Conservation (phyloP, 495 filamentous ascomycete genomes). For the Durotheca rogersii region DNA sequence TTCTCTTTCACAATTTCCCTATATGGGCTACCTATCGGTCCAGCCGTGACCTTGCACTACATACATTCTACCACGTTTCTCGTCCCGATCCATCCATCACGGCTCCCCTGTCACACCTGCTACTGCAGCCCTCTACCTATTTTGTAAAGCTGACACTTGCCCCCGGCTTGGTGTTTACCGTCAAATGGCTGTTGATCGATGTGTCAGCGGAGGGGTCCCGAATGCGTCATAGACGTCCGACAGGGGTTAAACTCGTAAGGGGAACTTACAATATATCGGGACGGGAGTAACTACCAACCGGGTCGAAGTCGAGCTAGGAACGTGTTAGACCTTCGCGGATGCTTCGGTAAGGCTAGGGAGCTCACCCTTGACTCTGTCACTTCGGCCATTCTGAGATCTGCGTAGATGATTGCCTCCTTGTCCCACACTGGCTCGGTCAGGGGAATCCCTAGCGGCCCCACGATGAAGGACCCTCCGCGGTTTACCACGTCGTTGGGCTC, state of each 20-base stretch:
- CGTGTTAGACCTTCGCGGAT: slow-evolving; percentile 1
- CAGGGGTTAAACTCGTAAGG: not conserved
- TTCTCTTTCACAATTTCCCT: slow-evolving; percentile 10
- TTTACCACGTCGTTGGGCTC: slow-evolving; percentile 40
- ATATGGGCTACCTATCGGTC: slow-evolving; percentile 15
- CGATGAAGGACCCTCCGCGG: slow-evolving; percentile 42
- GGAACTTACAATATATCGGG: slow-evolving; percentile 47
- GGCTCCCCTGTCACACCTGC: not conserved
- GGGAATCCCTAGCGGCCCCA: slow-evolving; percentile 41
- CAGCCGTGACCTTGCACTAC: not conserved
- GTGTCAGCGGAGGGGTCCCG: slow-evolving; percentile 6
- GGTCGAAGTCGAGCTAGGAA: slow-evolving; percentile 44
- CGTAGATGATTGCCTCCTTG: slow-evolving; percentile 43
- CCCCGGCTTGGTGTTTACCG: slow-evolving; percentile 41
- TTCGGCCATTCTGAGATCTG: slow-evolving; percentile 37
- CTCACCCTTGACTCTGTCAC: slow-evolving; percentile 43
- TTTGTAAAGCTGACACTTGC: slow-evolving; percentile 36
- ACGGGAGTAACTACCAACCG: slow-evolving; percentile 44
- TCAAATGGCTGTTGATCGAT: slow-evolving; percentile 31
- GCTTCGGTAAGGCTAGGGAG: not conserved
- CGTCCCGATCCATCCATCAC: slow-evolving; percentile 1
- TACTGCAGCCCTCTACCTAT: not conserved
- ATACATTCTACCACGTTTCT: slow-evolving; percentile 12
- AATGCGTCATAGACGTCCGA: not conserved
- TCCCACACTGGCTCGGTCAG: slow-evolving; percentile 44